phyloP scores from a whole-genome alignment of 352 stramenopile species.

The Phytopythium delawarense region DNA sequence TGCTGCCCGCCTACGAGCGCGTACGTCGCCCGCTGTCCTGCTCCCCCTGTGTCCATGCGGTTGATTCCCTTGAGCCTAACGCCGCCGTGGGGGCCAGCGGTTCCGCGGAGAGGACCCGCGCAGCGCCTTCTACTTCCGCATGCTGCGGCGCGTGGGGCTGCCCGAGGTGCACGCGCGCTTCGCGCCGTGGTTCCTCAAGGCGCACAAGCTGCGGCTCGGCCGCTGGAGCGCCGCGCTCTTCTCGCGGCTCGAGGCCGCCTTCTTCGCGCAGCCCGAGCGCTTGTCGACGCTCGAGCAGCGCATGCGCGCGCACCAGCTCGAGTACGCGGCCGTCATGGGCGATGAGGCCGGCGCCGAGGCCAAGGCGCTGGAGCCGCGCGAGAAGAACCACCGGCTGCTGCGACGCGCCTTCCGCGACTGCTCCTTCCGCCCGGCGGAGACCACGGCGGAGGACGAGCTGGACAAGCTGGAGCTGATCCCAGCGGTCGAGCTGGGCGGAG shows the following conservation, averaged over 20 bases:
- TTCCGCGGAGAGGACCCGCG: slow-evolving; percentile 62
- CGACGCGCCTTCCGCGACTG: slow-evolving; percentile 63
- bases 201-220: slow-evolving; percentile 61
- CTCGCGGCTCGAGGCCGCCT: slow-evolving; percentile 55
- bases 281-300: slow-evolving; percentile 59
- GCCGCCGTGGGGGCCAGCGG: slow-evolving; percentile 20
- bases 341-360: background rate
- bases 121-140: slow-evolving; percentile 72
- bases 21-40: slow-evolving; percentile 18
- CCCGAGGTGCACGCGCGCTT: slow-evolving; percentile 71
- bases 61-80: background rate
- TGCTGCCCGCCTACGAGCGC: slow-evolving; percentile 38
- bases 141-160: slow-evolving; percentile 66
- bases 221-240: slow-evolving; percentile 70
- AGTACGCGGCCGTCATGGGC: slow-evolving; percentile 35
- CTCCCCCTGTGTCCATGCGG: background rate
- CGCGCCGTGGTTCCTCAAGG: slow-evolving; percentile 78
- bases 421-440: slow-evolving; percentile 50
- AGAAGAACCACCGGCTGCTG: slow-evolving; percentile 58
- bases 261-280: slow-evolving; percentile 44
- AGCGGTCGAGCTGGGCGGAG: slow-evolving; percentile 19
- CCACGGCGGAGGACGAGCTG: slow-evolving; percentile 37
- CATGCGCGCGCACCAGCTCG: slow-evolving; percentile 49
- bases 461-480: slow-evolving; percentile 52
- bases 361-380: slow-evolving; percentile 23